A percentile compares a stretch with the other conserved stretches of the same genome.
These are phyloP conservation scores for Agaricus blazei DNA, from an alignment of 768 basidiomycete species.

Conservation along the genomic window DNA sequence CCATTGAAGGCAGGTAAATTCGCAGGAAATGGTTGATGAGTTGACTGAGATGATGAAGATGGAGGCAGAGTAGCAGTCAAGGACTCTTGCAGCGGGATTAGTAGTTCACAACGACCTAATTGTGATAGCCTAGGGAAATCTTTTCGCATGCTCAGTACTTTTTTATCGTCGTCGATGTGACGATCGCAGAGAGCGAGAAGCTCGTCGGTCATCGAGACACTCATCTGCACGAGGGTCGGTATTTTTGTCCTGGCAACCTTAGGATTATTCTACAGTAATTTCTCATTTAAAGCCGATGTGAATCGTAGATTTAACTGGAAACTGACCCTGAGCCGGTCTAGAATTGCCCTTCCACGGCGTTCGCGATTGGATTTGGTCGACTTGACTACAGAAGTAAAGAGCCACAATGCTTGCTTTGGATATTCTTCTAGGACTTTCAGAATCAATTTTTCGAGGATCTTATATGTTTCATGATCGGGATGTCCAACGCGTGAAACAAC, in stretches of 20 bases:
- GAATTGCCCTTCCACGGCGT: conserved; percentile 52
- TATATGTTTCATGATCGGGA: conserved; percentile 53
- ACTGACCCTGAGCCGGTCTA: conserved; percentile 55
- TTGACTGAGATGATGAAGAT: conserved; percentile 51
- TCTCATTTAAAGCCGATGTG: not conserved
- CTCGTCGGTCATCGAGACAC: conserved; percentile 59
- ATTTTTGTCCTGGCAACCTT: conserved; percentile 25
- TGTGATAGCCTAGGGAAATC: conserved; percentile 50
- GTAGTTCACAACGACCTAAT: conserved; percentile 60
- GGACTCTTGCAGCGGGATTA: conserved; percentile 91
- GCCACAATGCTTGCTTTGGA: conserved; percentile 91
- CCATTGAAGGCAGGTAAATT: conserved; percentile 74
- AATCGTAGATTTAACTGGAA: not conserved
- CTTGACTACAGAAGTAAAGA: conserved; percentile 83
- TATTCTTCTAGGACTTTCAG: conserved; percentile 69
- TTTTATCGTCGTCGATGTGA: conserved; percentile 35
- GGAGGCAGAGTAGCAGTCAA: conserved; percentile 87
- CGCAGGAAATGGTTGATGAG: conserved; percentile 77
- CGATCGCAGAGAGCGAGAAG: conserved; percentile 64
- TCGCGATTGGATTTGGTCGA: conserved; percentile 66
- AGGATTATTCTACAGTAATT: not conserved
- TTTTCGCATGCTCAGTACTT: conserved; percentile 43
- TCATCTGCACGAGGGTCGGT: conserved; percentile 47
- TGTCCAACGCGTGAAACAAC: conserved; percentile 93
- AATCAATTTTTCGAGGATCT: conserved; percentile 62